phyloP scores from a whole-genome alignment of 2,329 filamentous ascomycete species.

The Elsinoe perseae region DNA sequence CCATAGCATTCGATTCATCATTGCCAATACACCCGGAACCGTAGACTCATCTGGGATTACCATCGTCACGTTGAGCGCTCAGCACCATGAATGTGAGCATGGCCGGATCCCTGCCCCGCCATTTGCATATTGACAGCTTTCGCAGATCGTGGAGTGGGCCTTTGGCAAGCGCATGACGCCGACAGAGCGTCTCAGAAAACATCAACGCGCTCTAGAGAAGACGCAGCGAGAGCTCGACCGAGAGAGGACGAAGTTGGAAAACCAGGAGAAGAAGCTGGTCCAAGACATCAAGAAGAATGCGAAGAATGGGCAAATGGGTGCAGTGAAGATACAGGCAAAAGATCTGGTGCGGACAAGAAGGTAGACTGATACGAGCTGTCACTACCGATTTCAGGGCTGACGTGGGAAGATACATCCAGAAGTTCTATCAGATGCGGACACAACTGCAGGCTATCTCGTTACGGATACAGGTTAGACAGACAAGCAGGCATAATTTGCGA shows the following conservation, averaged over 20 bases:
- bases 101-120: slow-evolving; percentile 8
- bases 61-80: not conserved
- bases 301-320: slow-evolving; percentile 97
- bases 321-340: slow-evolving; percentile 96
- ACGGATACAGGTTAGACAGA: slow-evolving; percentile 69
- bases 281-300: slow-evolving; percentile 96
- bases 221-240: slow-evolving; percentile 94
- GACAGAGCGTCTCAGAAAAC: slow-evolving; percentile 81
- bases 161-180: slow-evolving; percentile 99
- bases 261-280: slow-evolving; percentile 96
- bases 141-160: slow-evolving; percentile 94
- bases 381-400: not conserved
- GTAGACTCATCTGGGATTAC: not conserved
- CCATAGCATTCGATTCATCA: not conserved
- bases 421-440: slow-evolving; percentile 97
- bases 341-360: slow-evolving; percentile 86
- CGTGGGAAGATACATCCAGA: slow-evolving; percentile 71
- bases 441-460: slow-evolving; percentile 94
- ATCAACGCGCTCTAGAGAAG: slow-evolving; percentile 94
- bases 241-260: slow-evolving; percentile 90
- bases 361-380: slow-evolving; percentile 34
- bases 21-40: not conserved
- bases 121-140: slow-evolving; percentile 8
- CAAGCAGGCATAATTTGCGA: not conserved
- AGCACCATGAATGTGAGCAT: slow-evolving; percentile 50